Conservation (phyloP, 345 rosid genomes). For the thale cress (Arabidopsis thaliana) region DNA sequence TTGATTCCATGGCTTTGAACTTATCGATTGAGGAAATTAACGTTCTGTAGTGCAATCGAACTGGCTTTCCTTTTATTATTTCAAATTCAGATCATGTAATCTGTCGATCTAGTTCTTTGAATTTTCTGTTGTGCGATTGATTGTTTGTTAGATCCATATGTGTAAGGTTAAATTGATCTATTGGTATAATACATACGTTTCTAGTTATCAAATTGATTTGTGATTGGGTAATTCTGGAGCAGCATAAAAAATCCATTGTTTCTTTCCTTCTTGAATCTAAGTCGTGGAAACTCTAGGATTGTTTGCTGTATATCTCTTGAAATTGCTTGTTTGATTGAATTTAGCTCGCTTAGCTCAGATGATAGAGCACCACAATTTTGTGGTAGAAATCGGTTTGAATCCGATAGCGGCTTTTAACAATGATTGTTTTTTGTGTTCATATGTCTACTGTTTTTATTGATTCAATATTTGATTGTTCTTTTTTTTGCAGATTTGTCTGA, state of each 20-base stretch:
- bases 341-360: constrained; percentile 28
- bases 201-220: neutral
- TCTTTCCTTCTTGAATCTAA: neutral
- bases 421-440: neutral
- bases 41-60: neutral
- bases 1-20: neutral
- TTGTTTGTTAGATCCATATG: neutral
- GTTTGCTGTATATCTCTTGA: neutral
- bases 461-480: neutral
- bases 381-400: constrained; percentile 43
- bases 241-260: neutral
- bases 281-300: neutral
- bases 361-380: constrained; percentile 36
- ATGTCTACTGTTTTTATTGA: neutral
- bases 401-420: constrained; percentile 22
- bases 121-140: neutral
- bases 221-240: neutral
- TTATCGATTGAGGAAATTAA: neutral
- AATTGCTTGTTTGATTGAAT: neutral
- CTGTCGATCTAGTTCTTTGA: neutral
- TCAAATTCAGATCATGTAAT: no score
- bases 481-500: constrained; percentile 5
- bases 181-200: neutral
- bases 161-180: neutral
- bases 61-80: neutral